A percentile compares a stretch with the other conserved stretches of the same genome.
Evolutionary conservation across 148 eudicot genomes (phyloP).

Genomic region (Spergularia marina): DNA sequence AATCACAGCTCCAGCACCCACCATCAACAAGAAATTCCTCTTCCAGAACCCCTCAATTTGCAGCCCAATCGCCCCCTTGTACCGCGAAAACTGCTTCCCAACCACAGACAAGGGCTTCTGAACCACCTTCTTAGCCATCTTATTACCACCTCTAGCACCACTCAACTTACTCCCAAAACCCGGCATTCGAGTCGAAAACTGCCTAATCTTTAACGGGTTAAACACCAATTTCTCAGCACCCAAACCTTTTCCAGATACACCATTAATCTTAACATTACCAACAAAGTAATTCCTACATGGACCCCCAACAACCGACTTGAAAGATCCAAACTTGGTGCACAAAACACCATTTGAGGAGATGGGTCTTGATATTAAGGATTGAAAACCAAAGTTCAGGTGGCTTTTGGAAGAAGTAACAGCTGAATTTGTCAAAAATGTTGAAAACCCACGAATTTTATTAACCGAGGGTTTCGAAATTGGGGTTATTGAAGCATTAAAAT

Average conservation of each 20-base stretch:
- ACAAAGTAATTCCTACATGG: constrained; percentile 35
- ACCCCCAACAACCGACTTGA: constrained; percentile 26
- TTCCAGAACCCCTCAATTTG: constrained; percentile 94
- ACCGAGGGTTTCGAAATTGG: constrained; percentile 23
- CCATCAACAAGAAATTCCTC: constrained; percentile 64
- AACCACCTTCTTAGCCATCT: constrained; percentile 47
- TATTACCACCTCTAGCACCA: constrained; percentile 30
- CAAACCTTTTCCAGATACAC: constrained; percentile 7
- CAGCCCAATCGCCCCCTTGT: constrained; percentile 61
- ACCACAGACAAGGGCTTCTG: constrained; percentile 52
- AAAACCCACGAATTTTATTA: constrained; percentile 21
- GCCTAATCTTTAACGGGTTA: constrained; percentile 54
- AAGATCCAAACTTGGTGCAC: constrained; percentile 26
- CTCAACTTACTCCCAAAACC: constrained; percentile 44
- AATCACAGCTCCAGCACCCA: constrained; percentile 70
- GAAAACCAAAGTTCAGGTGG: constrained; percentile 16
- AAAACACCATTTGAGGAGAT: constrained; percentile 30
- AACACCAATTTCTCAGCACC: constrained; percentile 34
- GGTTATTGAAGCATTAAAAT: constrained; percentile 37
- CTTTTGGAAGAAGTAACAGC: constrained; percentile 26
- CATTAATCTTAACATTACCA: constrained; percentile 25
- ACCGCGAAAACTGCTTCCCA: constrained; percentile 43
- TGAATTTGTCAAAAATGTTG: constrained; percentile 27
- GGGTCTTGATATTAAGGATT: constrained; percentile 31
- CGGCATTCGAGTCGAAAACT: constrained; percentile 39